phyloP scores from a whole-genome alignment of 1,284 basidiomycete genomes.

The Puccinia triticina region DNA sequence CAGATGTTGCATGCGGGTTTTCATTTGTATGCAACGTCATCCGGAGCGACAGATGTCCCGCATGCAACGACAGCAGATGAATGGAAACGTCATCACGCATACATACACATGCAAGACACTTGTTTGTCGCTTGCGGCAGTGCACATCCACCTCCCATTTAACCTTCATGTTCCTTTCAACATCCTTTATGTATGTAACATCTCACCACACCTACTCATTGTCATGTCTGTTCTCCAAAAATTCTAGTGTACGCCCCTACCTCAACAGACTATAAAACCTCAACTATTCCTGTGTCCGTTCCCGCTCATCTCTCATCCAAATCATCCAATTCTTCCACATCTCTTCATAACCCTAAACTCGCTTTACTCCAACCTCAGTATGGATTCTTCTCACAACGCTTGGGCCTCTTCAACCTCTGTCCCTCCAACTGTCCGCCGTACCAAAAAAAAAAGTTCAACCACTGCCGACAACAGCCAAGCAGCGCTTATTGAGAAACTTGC shows the following conservation, averaged over 20 bases:
- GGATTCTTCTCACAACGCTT: conserved; percentile 23
- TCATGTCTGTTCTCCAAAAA: neutral
- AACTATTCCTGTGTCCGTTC: neutral
- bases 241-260: neutral
- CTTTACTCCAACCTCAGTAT: neutral
- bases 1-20: conserved; percentile 12
- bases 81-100: neutral
- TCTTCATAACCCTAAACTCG: neutral
- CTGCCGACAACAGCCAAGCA: neutral
- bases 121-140: neutral
- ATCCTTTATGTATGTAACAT: neutral
- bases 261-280: neutral
- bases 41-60: neutral
- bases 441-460: neutral
- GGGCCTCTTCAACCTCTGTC: neutral
- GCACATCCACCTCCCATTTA: neutral
- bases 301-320: neutral
- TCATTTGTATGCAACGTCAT: neutral
- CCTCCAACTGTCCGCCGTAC: neutral
- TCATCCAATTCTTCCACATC: neutral
- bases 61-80: conserved; percentile 7
- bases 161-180: neutral
- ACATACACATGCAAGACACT: neutral
- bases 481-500: conserved; percentile 22
- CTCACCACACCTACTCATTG: neutral